Percentiles rank a stretch among this genome's conserved stretches.
Evolutionary conservation across 305 asterid genomes (phyloP).

Genomic region (Solanum hybrid): DNA sequence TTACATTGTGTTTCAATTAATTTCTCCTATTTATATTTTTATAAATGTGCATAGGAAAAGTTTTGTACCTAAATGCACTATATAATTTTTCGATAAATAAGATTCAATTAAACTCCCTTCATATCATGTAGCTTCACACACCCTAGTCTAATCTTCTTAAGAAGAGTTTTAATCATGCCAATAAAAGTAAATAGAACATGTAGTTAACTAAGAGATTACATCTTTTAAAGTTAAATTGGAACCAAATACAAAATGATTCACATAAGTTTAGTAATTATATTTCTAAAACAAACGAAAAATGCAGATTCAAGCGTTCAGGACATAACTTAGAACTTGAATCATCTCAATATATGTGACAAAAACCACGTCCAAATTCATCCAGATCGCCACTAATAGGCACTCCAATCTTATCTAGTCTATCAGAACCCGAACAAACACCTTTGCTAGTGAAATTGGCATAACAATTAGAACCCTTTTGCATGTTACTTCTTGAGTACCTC

Average conservation of each 20-base stretch:
- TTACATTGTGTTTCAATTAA: too few relatives aligned
- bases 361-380: constrained; percentile 28
- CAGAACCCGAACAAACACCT: constrained; percentile 61
- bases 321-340: not conserved
- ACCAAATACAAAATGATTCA: not conserved
- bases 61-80: not conserved
- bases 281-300: not conserved
- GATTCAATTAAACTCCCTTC: not conserved
- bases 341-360: constrained; percentile 38
- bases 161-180: not conserved
- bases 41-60: not conserved
- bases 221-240: not conserved
- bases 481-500: constrained; percentile 34
- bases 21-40: not conserved
- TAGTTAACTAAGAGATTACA: not conserved
- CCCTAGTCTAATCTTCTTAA: not conserved
- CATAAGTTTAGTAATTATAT: not conserved
- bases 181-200: not conserved
- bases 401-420: constrained; percentile 66
- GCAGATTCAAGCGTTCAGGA: not conserved
- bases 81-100: too few relatives aligned
- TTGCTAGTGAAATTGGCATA: constrained; percentile 36
- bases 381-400: constrained; percentile 31
- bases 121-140: not conserved
- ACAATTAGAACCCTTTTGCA: constrained; percentile 25